Percentiles rank a stretch among this genome's conserved stretches.
phyloP scores from a whole-genome alignment of 148 eudicot species.

The Dianthus caryophyllus region DNA sequence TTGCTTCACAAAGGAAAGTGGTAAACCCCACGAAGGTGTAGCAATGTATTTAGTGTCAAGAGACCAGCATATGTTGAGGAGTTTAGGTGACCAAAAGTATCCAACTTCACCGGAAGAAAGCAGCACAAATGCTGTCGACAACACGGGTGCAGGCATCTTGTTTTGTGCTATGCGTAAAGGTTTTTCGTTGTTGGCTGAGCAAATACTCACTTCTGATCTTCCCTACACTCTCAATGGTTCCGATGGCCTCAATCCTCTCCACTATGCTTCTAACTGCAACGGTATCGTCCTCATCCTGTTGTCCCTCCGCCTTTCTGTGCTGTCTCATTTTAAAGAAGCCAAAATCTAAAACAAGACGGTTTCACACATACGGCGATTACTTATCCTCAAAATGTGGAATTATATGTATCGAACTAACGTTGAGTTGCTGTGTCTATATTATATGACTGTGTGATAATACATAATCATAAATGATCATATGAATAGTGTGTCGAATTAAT shows the following conservation, averaged over 20 bases:
- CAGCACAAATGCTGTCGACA: slow-evolving; percentile 5
- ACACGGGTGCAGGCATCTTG: slow-evolving; percentile 4
- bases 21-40: background rate
- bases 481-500: too few relatives aligned
- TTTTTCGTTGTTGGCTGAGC: slow-evolving; percentile 2
- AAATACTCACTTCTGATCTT: background rate
- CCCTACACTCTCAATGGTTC: slow-evolving; percentile 2
- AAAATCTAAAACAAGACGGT: too few relatives aligned
- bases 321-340: too few relatives aligned
- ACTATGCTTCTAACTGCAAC: slow-evolving; percentile 15
- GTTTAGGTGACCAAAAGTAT: slow-evolving; percentile 1
- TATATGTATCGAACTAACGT: too few relatives aligned
- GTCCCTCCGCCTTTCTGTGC: too few relatives aligned
- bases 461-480: too few relatives aligned
- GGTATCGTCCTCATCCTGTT: background rate
- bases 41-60: slow-evolving; percentile 11
- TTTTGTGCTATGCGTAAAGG: slow-evolving; percentile 13
- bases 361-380: too few relatives aligned
- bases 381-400: too few relatives aligned
- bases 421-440: too few relatives aligned
- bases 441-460: too few relatives aligned
- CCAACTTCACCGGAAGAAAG: background rate
- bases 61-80: slow-evolving; percentile 2
- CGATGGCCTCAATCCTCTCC: slow-evolving; percentile 12
- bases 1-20: slow-evolving; percentile 2